Evolutionary conservation across 73 alveolate species (phyloP).

Genomic region (Paramecium primaurelia): DNA sequence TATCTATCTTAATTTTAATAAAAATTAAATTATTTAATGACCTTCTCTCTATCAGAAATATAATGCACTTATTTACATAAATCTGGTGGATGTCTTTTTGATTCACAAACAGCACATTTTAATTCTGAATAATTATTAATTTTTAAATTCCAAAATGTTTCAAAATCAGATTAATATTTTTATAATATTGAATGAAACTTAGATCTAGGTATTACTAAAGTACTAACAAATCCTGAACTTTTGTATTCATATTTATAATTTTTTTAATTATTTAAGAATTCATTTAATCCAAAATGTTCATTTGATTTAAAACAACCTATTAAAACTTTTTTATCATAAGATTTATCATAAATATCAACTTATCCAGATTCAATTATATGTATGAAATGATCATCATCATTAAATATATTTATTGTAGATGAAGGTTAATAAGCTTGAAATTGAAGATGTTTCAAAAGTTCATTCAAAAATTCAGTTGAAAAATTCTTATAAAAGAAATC

Average conservation of each 20-base stretch:
- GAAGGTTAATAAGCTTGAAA: background rate
- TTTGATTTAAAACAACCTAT: background rate
- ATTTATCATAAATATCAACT: background rate
- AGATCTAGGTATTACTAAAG: background rate
- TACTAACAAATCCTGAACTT: background rate
- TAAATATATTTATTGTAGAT: background rate
- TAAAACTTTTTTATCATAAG: background rate
- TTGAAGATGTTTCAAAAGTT: background rate
- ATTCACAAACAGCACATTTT: background rate
- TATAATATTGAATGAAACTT: background rate
- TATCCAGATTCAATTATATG: slow-evolving; percentile 5
- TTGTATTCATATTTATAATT: background rate
- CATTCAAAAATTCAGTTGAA: background rate
- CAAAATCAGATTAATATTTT: background rate
- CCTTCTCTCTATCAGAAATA: background rate
- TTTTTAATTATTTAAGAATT: background rate
- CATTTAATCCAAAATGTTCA: background rate
- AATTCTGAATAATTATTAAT: background rate
- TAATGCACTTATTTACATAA: background rate
- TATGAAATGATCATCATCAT: background rate
- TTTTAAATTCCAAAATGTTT: background rate
- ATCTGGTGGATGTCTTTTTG: background rate
- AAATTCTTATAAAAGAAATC: background rate
- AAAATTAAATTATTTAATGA: background rate
- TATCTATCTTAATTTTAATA: background rate